Evolutionary conservation across 306 rosid genomes (phyloP).

Genomic region (Inga oerstediana): DNA sequence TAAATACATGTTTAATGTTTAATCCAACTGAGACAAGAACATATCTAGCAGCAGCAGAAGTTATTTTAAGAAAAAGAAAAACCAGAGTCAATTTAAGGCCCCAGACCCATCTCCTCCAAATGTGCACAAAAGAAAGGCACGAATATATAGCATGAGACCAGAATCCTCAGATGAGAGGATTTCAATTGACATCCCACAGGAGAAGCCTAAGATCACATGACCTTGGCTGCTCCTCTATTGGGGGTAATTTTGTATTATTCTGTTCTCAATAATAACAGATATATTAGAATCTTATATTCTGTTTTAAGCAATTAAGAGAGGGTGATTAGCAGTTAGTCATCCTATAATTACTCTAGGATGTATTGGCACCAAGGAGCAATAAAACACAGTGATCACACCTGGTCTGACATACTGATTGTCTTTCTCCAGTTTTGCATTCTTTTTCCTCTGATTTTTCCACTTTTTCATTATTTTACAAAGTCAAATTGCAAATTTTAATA

Average conservation of each 20-base stretch:
- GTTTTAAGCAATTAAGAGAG: too few relatives aligned
- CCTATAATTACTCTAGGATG: too few relatives aligned
- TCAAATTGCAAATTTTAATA: neutral
- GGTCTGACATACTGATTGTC: too few relatives aligned
- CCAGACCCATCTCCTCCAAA: neutral
- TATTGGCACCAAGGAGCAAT: too few relatives aligned
- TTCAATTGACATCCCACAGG: neutral
- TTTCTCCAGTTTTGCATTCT: neutral
- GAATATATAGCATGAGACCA: neutral
- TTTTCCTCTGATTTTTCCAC: neutral
- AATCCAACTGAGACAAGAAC: slow-evolving; percentile 10
- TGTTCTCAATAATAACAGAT: too few relatives aligned
- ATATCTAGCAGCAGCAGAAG: neutral
- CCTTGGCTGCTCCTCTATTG: too few relatives aligned
- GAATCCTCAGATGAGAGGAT: neutral
- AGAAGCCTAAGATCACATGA: neutral
- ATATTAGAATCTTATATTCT: too few relatives aligned
- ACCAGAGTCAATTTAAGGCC: neutral
- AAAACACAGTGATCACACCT: too few relatives aligned
- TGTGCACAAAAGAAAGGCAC: neutral
- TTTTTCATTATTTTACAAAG: neutral
- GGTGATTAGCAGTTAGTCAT: too few relatives aligned
- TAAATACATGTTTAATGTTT: neutral
- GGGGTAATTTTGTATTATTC: too few relatives aligned
- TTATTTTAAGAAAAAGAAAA: neutral